Percentiles rank a stretch among this genome's conserved stretches.
Evolutionary conservation across 305 asterid species (phyloP).

Genomic region (Vinca major): DNA sequence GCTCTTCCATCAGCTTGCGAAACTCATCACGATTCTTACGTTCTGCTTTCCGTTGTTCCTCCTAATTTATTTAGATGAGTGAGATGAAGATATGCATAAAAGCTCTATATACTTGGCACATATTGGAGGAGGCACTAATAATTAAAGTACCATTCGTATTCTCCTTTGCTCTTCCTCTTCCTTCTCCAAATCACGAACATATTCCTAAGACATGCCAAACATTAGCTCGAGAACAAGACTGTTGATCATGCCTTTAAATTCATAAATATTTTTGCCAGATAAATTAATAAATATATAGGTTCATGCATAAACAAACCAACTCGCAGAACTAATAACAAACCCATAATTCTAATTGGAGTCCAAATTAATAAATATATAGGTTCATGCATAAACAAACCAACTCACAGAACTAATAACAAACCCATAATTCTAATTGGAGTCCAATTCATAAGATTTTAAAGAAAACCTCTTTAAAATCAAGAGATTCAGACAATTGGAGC

Average conservation of each 20-base stretch:
- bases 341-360: not conserved
- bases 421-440: not conserved
- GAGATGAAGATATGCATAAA: constrained; percentile 13
- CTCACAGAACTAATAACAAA: not conserved
- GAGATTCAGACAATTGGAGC: not conserved
- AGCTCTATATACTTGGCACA: not conserved
- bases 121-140: constrained; percentile 11
- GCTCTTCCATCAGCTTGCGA: constrained; percentile 92
- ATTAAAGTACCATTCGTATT: constrained; percentile 50
- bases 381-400: not conserved
- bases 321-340: not conserved
- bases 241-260: constrained; percentile 8
- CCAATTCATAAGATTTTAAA: not conserved
- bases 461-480: not conserved
- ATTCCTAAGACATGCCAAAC: constrained; percentile 56
- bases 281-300: not conserved
- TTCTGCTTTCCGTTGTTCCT: constrained; percentile 71
- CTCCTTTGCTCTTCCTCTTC: constrained; percentile 91
- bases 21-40: constrained; percentile 95
- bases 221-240: constrained; percentile 20
- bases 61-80: constrained; percentile 37
- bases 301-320: not conserved
- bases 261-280: not conserved
- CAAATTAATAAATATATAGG: not conserved
- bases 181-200: constrained; percentile 69